Evolutionary conservation across 371 early-diverging fungal species (phyloP), one percentile per base, ranked within the genome.

Genomic region (Mortierella sp.): DNA sequence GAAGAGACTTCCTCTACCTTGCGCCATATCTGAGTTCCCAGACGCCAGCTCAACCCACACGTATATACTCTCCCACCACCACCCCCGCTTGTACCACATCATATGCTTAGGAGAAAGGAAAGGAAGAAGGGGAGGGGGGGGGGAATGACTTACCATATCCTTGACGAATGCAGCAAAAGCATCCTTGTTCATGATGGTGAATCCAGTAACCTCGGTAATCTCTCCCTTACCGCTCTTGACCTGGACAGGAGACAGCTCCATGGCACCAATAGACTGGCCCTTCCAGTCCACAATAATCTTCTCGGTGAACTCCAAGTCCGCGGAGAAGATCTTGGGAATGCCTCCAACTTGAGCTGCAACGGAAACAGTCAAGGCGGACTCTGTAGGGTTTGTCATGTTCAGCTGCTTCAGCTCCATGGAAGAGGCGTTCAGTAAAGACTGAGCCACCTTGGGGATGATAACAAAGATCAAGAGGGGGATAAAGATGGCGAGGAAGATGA

Each of bases 81-180:
- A 14, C 39, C 39, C 16, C 19, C 19, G 9, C 16, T 19, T 3
- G 45, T 43, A 19, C 45, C 16, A 5, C 19, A 23, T 6, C 16
- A 55, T 12, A 12, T 18, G 41, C 39, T 30, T 27, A 14, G 31
- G 7, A 34, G 31, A 28, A 58, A 39, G 27, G 21, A 47, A 7
- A 34, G 31, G 45, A 58, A 39, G 27, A 41, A 41, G 39, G 5
- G 3, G 50, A n/a, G 46, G 54, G 34, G 27, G 45, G 43, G 4
- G 34, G n/a, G 19, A 28, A 10, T 23, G 30, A 80, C 79, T 60
- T 68, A 90, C 82, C 86, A 79, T 87, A 89, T 53, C 92, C 80
- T 84, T 95, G 90, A 91, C 91, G 65, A 96, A 80, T 54, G 89
- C 87, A 28, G 90, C 89, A 84, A 96, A 94, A 79, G 94, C 94